phyloP scores from a whole-genome alignment of 768 basidiomycete genomes.

The Leccinum pellstonianum region DNA sequence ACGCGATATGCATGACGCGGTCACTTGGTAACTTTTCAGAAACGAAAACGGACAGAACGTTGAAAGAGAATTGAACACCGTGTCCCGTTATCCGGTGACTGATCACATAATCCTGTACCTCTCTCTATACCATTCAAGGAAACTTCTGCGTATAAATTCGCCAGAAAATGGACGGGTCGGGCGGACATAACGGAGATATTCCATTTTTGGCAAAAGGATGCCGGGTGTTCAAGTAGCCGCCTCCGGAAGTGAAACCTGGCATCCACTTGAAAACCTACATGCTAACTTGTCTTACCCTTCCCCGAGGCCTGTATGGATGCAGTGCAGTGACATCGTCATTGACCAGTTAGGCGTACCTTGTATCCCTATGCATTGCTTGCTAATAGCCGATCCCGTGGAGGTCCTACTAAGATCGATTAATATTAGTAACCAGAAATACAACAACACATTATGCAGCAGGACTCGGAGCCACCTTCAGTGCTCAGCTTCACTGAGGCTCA shows the following conservation, averaged over 20 bases:
- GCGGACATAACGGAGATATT: constrained; percentile 3
- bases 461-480: not conserved
- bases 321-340: constrained; percentile 22
- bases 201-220: not conserved
- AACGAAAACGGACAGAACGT: constrained; percentile 8
- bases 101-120: constrained; percentile 27
- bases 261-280: constrained; percentile 5
- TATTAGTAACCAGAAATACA: constrained; percentile 5
- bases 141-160: not conserved
- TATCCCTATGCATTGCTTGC: constrained; percentile 21
- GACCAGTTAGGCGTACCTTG: constrained; percentile 18
- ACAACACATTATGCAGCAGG: constrained; percentile 1
- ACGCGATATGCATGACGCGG: constrained; percentile 19
- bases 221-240: constrained; percentile 25
- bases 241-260: constrained; percentile 12
- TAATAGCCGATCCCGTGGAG: not conserved
- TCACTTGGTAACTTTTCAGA: constrained; percentile 9
- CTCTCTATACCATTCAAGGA: constrained; percentile 8
- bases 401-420: constrained; percentile 12
- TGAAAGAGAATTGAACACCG: constrained; percentile 8
- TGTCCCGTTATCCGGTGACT: constrained; percentile 23
- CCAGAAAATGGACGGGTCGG: not conserved
- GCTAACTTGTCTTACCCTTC: constrained; percentile 4
- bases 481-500: not conserved
- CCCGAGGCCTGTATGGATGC: constrained; percentile 15